Evolutionary conservation across 2,329 filamentous ascomycete species (phyloP).

Genomic region (Trichoderma afroharzianum): DNA sequence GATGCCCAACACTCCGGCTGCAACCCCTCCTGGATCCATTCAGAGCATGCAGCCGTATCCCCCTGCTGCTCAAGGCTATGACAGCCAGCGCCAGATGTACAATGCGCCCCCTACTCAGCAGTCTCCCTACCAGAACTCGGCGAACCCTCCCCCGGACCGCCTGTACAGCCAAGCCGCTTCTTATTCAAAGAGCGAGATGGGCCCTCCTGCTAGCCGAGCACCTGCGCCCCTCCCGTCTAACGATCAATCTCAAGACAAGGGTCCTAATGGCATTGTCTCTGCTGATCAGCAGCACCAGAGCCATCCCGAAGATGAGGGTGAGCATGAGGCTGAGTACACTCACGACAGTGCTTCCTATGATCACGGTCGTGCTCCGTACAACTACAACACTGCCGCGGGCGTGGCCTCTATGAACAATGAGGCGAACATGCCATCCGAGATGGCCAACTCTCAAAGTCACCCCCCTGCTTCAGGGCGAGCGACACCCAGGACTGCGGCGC

Average conservation of each 20-base stretch:
- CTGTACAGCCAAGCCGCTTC: slow-evolving; percentile 65
- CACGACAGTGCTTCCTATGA: slow-evolving; percentile 76
- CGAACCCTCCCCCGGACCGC: slow-evolving; percentile 56
- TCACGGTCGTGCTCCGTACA: slow-evolving; percentile 68
- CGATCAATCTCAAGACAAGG: slow-evolving; percentile 62
- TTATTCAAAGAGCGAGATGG: slow-evolving; percentile 87
- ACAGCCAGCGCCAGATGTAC: slow-evolving; percentile 75
- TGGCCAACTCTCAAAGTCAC: slow-evolving; percentile 76
- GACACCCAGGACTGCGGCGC: slow-evolving; percentile 74
- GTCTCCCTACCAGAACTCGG: slow-evolving; percentile 65
- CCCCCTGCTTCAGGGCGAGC: slow-evolving; percentile 78
- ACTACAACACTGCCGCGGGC: slow-evolving; percentile 59
- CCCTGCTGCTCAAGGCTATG: slow-evolving; percentile 65
- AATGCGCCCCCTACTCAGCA: slow-evolving; percentile 66
- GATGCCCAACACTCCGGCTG: slow-evolving; percentile 86
- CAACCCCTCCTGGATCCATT: slow-evolving; percentile 78
- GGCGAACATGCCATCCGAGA: slow-evolving; percentile 76
- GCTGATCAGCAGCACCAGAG: slow-evolving; percentile 46
- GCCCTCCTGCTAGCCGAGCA: slow-evolving; percentile 66
- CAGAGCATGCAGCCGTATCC: slow-evolving; percentile 79
- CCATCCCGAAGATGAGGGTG: slow-evolving; percentile 63
- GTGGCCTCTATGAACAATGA: slow-evolving; percentile 66
- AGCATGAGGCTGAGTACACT: slow-evolving; percentile 80
- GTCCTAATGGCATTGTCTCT: slow-evolving; percentile 60
- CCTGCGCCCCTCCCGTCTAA: slow-evolving; percentile 54